phyloP scores from a whole-genome alignment of 345 rosid genomes.

The Arabis alpina region DNA sequence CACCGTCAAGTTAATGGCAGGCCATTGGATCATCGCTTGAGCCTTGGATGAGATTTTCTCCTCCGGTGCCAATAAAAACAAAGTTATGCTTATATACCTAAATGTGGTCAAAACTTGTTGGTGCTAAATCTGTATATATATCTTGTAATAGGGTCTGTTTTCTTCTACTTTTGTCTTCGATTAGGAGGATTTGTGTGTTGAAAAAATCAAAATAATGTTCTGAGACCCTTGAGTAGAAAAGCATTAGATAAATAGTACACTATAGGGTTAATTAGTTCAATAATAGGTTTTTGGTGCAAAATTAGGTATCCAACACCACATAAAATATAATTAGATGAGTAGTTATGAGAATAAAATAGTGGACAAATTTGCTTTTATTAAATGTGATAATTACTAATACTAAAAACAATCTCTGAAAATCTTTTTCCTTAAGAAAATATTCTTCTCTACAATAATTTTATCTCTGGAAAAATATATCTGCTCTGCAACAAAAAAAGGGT shows the following conservation, averaged over 20 bases:
- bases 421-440: too few relatives aligned
- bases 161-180: conserved; percentile 9
- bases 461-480: too few relatives aligned
- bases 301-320: too few relatives aligned
- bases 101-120: conserved; percentile 10
- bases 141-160: conserved; percentile 30
- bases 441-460: too few relatives aligned
- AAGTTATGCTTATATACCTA: conserved; percentile 28
- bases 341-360: too few relatives aligned
- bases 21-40: conserved; percentile 68
- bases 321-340: too few relatives aligned
- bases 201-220: not conserved
- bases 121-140: conserved; percentile 36
- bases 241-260: conserved; percentile 11
- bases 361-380: too few relatives aligned
- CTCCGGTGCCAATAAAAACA: not conserved
- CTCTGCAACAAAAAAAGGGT: too few relatives aligned
- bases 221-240: conserved; percentile 14
- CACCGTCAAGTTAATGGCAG: conserved; percentile 65
- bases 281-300: too few relatives aligned
- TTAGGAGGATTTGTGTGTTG: conserved; percentile 11
- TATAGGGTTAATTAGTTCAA: too few relatives aligned
- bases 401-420: too few relatives aligned
- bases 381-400: too few relatives aligned
- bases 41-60: conserved; percentile 59